Base-by-base conservation (phyloP, 805 yeast species). In the Ogataea sp. region DNA sequence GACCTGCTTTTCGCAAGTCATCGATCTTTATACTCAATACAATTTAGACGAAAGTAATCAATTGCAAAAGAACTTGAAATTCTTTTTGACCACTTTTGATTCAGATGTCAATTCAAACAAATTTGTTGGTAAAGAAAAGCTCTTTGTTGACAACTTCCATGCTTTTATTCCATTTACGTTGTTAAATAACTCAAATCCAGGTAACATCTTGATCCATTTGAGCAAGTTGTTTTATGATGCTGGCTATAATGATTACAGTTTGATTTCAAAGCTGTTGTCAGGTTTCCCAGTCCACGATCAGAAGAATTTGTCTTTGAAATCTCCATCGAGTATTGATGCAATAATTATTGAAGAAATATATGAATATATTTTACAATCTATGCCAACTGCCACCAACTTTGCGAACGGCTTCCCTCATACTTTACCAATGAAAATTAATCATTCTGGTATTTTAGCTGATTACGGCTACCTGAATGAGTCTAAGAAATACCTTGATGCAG, bases 361-460 rank as follows among this genome's bases (percentile, higher is more conserved):
- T 52, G 95, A 86, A 55, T 80, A 65, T 50, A 54, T 67, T 7
- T 55, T 68, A 29, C 51, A 55, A 14, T 52, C 64, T 2, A 46
- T 62, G 1, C 48, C 53, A 1, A 13, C 33, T 59, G 34, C 54
- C 65, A 3, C 58, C 67, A 2, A 57, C 66, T 2, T 51, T 67
- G 21, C 48, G 14, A 46, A 46, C 30, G 62, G 63, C 0, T 47
- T 54, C 15, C 70, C 79, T 0, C 83, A 78, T 45, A 58, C 83
- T 48, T 52, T 83, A 14, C 67, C 76, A 0, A 65, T 73, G 46
- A 84, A 83, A 52, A 59, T 85, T 31, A 67, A 66, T 21, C 93
- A 84, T 50, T 93, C 93, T 0, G 70, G 71, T 35, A 61, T 70
- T 20, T 64, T 88, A 44, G 80, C 83, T 3, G 97, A 88, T 47